Evolutionary conservation across 2,329 filamentous ascomycete genomes (phyloP).

Genomic region (Nigrograna mackinnonii): DNA sequence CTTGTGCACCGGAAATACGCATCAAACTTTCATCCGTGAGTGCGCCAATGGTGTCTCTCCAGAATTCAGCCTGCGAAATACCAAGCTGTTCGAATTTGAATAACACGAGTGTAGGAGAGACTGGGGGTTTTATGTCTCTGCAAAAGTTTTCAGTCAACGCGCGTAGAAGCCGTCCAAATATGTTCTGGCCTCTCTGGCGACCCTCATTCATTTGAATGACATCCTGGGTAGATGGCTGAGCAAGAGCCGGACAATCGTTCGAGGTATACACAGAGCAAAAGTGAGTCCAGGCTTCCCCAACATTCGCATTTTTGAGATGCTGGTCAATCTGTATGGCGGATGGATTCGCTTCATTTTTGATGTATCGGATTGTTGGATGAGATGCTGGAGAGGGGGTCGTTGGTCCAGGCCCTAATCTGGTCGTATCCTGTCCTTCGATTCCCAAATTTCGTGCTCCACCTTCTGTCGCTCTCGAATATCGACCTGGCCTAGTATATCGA

Average conservation of each 20-base stretch:
- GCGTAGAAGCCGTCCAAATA: slow-evolving; percentile 26
- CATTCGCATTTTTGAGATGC: slow-evolving; percentile 5
- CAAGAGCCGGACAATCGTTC: slow-evolving; percentile 31
- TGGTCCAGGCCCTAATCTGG: too few species aligned
- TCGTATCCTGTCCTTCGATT: too few species aligned
- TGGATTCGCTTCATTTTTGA: too few species aligned
- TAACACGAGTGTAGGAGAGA: slow-evolving; percentile 26
- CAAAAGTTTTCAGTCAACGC: slow-evolving; percentile 19
- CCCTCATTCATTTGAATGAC: slow-evolving; percentile 17
- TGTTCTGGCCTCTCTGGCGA: background rate
- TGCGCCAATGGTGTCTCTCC: slow-evolving; percentile 21
- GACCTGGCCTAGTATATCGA: too few species aligned
- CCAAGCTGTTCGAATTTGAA: slow-evolving; percentile 33
- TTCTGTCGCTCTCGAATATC: too few species aligned
- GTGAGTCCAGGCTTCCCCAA: slow-evolving; percentile 27
- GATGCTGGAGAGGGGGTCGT: too few species aligned
- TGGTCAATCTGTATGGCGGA: slow-evolving; percentile 9
- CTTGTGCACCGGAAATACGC: slow-evolving; percentile 8
- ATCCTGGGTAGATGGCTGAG: slow-evolving; percentile 21
- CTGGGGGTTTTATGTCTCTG: slow-evolving; percentile 6
- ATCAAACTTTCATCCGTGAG: slow-evolving; percentile 30
- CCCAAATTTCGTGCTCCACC: too few species aligned
- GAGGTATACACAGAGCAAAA: slow-evolving; percentile 32
- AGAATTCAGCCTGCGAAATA: slow-evolving; percentile 23
- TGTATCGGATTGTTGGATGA: too few species aligned